These are phyloP conservation scores for Dactylellina parvicollis DNA, from an alignment of 2,329 filamentous ascomycete species.

Conservation along the genomic window DNA sequence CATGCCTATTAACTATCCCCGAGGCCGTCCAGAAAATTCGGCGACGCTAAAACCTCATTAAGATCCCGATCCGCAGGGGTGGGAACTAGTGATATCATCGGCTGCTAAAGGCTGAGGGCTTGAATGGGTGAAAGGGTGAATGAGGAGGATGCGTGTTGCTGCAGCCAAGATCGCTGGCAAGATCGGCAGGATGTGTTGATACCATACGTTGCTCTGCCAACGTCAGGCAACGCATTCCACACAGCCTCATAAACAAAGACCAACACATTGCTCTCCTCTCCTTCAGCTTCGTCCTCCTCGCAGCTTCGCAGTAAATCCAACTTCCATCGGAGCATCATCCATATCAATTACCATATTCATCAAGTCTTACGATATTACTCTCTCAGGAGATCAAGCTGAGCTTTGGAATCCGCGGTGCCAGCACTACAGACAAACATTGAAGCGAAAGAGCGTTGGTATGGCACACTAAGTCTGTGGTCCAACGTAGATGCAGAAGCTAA, in stretches of 20 bases:
- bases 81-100: no score
- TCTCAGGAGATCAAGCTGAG: no score
- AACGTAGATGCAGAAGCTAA: not conserved
- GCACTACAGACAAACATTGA: no score
- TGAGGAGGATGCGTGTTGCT: not conserved
- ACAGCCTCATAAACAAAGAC: constrained; percentile 35
- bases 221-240: constrained; percentile 20
- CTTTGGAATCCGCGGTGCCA: no score
- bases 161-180: no score
- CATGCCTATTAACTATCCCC: no score
- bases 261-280: constrained; percentile 22
- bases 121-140: not conserved
- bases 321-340: constrained; percentile 4
- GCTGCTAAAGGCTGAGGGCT: no score
- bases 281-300: not conserved
- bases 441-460: no score
- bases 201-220: constrained; percentile 41
- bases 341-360: not conserved
- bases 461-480: no score
- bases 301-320: constrained; percentile 1
- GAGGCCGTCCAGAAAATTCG: no score
- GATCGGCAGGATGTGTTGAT: not conserved
- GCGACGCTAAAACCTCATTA: no score
- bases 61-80: no score
- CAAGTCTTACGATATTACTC: not conserved